phyloP scores from a whole-genome alignment of 345 rosid genomes.

The Sonneratia alba region DNA sequence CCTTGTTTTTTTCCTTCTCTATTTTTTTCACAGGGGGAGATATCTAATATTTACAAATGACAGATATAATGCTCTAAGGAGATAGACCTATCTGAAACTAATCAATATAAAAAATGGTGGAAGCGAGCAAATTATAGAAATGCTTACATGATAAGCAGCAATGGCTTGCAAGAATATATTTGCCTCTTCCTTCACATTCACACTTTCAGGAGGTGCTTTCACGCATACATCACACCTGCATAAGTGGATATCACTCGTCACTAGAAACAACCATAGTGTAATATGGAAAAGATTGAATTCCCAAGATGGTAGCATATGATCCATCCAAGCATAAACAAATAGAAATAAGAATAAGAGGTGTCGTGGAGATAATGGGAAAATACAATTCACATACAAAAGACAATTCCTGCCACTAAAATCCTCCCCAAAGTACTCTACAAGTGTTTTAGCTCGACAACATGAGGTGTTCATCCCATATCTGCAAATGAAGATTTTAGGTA shows the following conservation, averaged over 20 bases:
- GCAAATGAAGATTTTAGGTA: slow-evolving; percentile 12
- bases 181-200: slow-evolving; percentile 63
- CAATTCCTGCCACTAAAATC: slow-evolving; percentile 51
- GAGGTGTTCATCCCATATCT: slow-evolving; percentile 91
- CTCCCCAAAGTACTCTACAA: slow-evolving; percentile 81
- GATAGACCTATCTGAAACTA: slow-evolving; percentile 3
- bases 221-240: slow-evolving; percentile 77
- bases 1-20: no score
- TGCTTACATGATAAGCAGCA: slow-evolving; percentile 42
- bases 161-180: slow-evolving; percentile 54
- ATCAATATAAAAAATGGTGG: background rate
- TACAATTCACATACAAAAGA: slow-evolving; percentile 36
- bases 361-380: background rate
- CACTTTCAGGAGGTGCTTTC: slow-evolving; percentile 55
- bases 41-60: background rate
- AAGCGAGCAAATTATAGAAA: background rate
- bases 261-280: background rate
- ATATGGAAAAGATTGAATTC: background rate
- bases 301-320: background rate
- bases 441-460: slow-evolving; percentile 62
- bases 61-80: slow-evolving; percentile 9
- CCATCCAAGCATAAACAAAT: background rate
- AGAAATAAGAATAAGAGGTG: background rate
- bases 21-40: no score
- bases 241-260: slow-evolving; percentile 5